Base-by-base conservation (phyloP, 768 basidiomycete genomes). In the Calocybe indica region DNA sequence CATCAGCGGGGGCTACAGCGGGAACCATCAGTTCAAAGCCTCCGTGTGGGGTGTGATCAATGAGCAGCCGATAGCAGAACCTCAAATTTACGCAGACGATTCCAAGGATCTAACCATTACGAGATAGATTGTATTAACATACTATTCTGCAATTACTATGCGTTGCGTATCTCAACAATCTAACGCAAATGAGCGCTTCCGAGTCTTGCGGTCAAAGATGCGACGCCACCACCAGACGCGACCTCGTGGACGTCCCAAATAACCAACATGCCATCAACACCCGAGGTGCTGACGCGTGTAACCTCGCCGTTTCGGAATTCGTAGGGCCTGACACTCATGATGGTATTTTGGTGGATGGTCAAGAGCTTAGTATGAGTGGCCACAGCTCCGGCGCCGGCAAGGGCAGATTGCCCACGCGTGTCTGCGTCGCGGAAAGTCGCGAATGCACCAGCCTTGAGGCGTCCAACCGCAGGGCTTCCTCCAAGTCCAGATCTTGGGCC, bases 261-360 rank as follows among this genome's bases (percentile, higher is more conserved):
- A 9, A 93, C 92, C 54, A 99, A 67, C 60, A 83, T 84, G 2
- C 96, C 96, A 67, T 98, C 96, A 32, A 94, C 90, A 1, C 94
- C 96, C 11, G 84, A 85, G 13, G 94, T 96, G 63, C 88, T 92
- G 51, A 99, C 85, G 58, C 79, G 79, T 40, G 67, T 72, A 5
- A 97, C 84, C 1, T 69, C 67, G 0, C 80, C 83, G 9, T 72
- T 74, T 3, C 58, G 54, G 1, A 68, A 71, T 52, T 85, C 85
- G 58, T 88, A 96, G 28, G 88, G 71, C 48, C 92, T 72, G 36
- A 98, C 75, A 55, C 76, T 85, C n/a, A 92, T 97, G 67, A 99
- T 96, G 34, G 94, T 96, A 71, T 99, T 99, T 76, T 98, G 96
- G 62, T 98, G 96, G 43, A 96, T 78, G 10, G 96, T 98, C 58